Percentiles rank a stretch among this genome's conserved stretches.
phyloP scores from a whole-genome alignment of 2,329 filamentous ascomycete species.

The Pyricularia sp. region DNA sequence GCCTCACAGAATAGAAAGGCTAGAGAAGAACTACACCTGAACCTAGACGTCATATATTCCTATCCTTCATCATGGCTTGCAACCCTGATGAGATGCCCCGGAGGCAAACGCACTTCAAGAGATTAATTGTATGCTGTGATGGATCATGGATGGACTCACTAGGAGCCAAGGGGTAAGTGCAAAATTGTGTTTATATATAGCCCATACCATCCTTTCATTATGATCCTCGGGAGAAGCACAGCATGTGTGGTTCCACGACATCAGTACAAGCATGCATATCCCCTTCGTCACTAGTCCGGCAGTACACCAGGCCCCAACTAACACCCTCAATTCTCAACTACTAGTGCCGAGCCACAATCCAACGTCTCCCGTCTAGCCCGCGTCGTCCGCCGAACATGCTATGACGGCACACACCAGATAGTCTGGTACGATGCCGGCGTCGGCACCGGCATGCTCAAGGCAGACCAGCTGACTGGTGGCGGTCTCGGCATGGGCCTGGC shows the following conservation, averaged over 20 bases:
- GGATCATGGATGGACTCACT: conserved; percentile 4
- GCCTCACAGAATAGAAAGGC: background rate
- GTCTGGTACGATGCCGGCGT: conserved; percentile 19
- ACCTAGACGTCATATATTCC: background rate
- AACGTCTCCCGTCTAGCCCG: conserved; percentile 18
- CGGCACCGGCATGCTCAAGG: conserved; percentile 14
- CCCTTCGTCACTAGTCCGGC: background rate
- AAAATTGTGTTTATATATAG: background rate
- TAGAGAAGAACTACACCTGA: background rate
- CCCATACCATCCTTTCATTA: background rate
- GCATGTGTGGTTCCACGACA: background rate
- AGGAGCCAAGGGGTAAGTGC: background rate
- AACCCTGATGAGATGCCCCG: background rate
- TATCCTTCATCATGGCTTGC: background rate
- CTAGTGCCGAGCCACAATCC: conserved; percentile 13
- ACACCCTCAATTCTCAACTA: background rate
- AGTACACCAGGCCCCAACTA: background rate
- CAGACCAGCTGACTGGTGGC: conserved; percentile 18
- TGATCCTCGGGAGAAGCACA: background rate
- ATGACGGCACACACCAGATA: conserved; percentile 16
- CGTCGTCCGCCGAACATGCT: conserved; percentile 13
- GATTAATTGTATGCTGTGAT: conserved; percentile 5
- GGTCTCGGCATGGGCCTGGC: conserved; percentile 20
- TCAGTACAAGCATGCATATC: background rate
- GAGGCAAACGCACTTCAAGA: conserved; percentile 1